Evolutionary conservation across 139 green algal genomes (phyloP), one percentile per base, ranked within the genome.

Genomic region (Closterium sp.): DNA sequence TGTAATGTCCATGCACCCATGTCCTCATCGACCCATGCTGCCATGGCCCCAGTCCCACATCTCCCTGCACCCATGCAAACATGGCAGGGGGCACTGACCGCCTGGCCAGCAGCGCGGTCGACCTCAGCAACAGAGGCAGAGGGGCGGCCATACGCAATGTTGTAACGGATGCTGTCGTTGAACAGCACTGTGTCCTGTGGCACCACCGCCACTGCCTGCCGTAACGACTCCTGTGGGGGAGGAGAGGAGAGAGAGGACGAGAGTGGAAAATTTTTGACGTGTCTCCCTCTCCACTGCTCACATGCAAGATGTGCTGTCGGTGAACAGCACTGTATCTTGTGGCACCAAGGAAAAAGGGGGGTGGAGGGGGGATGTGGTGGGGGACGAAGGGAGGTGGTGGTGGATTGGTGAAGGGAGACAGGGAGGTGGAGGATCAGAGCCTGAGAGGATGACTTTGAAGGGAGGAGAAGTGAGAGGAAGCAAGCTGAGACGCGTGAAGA

Each of bases 111-210:
- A 3, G 93, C 93, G n/a, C 79, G 30, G 24, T 89, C 38, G 38
- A 96, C 91, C 85, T 98, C 95, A 87, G 96, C 96, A n/a, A 92
- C 45, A 0, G 88, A 95, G 4, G 97, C 97, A 0, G 88, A 86
- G 86, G 97, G 93, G 21, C 96, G 97, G 38, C 97, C 97, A 92
- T 98, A 99, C 62, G 91, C 92, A 32, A 99, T 98, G 93, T 99
- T 98, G 95, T 98, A 97, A 42, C 95, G 96, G 45, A 99, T 97
- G 62, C 95, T 98, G 89, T 99, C 97, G 92, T 99, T 99, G 96
- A 99, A 99, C 9, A 99, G 95, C 42, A 98, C 97, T 0, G 95
- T 97, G 93, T 98, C 97, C 95, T 98, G 97, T 2, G 97, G 95
- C 42, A 96, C 95, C 31, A 96, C 93, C 31, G 95, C 95, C 29